phyloP scores from a whole-genome alignment of 805 yeast genomes.

The Cyberlindnera meyerae region DNA sequence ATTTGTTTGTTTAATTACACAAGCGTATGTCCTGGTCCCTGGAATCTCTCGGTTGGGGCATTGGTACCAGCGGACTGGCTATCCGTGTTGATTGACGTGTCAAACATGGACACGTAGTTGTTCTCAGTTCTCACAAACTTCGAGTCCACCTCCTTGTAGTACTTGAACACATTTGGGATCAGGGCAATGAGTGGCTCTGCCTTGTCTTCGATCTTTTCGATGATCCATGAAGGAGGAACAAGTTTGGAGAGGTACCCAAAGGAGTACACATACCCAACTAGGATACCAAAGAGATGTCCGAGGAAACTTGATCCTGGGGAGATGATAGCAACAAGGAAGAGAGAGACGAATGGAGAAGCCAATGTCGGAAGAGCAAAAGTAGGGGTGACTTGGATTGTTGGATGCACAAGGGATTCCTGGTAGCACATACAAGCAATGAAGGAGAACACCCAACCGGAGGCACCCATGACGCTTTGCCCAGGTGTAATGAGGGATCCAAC shows the following conservation, averaged over 20 bases:
- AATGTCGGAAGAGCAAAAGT: conserved; percentile 52
- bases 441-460: conserved; percentile 70
- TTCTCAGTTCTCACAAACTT: conserved; percentile 35
- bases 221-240: conserved; percentile 59
- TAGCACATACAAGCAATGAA: conserved; percentile 59
- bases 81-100: conserved; percentile 3
- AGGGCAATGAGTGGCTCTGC: conserved; percentile 44
- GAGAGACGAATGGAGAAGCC: conserved; percentile 48
- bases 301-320: conserved; percentile 66
- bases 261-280: conserved; percentile 61
- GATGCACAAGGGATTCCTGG: conserved; percentile 36
- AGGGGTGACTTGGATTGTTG: conserved; percentile 36
- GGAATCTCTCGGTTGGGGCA: no score
- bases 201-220: conserved; percentile 60
- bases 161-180: conserved; percentile 51
- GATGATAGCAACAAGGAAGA: conserved; percentile 45
- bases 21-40: conserved; percentile 19
- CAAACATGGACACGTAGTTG: conserved; percentile 28
- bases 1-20: no score
- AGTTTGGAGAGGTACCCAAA: conserved; percentile 51
- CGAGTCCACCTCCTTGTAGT: conserved; percentile 58
- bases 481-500: conserved; percentile 43
- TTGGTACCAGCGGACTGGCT: conserved; percentile 1
- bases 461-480: conserved; percentile 52
- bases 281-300: conserved; percentile 67